Evolutionary conservation across 495 filamentous ascomycete species (phyloP).

Genomic region (Tricharina praecox): DNA sequence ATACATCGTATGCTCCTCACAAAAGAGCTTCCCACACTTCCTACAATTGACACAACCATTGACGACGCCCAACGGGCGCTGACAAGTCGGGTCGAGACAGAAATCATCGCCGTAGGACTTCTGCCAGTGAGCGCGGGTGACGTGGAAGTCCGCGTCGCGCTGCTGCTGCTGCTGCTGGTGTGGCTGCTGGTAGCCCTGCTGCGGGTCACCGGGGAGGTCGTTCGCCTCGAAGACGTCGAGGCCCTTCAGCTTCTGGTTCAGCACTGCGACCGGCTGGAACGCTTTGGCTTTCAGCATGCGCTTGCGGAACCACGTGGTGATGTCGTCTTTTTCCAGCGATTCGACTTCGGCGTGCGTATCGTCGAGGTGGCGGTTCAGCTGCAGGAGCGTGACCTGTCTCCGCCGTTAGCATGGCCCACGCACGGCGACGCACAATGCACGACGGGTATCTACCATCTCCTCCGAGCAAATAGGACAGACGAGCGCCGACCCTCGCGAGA

Average conservation of each 20-base stretch:
- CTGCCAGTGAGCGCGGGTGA: constrained; percentile 83
- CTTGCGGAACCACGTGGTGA: constrained; percentile 93
- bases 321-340: constrained; percentile 83
- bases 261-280: constrained; percentile 79
- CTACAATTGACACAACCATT: constrained; percentile 82
- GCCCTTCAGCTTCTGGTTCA: constrained; percentile 94
- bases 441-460: constrained; percentile 95
- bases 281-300: constrained; percentile 91
- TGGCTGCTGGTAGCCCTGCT: constrained; percentile 12
- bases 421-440: no score
- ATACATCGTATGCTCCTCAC: constrained; percentile 98
- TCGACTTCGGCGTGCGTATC: constrained; percentile 88
- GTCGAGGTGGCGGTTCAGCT: constrained; percentile 89
- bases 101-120: constrained; percentile 48
- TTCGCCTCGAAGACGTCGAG: constrained; percentile 96
- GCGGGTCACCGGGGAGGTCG: constrained; percentile 30
- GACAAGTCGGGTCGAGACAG: constrained; percentile 78
- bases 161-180: constrained; percentile 14
- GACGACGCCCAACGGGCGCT: constrained; percentile 54
- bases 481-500: constrained; percentile 29
- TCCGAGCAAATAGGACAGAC: constrained; percentile 92
- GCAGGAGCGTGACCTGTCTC: constrained; percentile 66
- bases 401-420: not conserved
- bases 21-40: constrained; percentile 82
- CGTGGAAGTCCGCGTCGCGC: constrained; percentile 76